Percentiles rank a stretch among this genome's conserved stretches.
Conservation (phyloP, 176 grass and related monocot species). For the Bromus sterilis region DNA sequence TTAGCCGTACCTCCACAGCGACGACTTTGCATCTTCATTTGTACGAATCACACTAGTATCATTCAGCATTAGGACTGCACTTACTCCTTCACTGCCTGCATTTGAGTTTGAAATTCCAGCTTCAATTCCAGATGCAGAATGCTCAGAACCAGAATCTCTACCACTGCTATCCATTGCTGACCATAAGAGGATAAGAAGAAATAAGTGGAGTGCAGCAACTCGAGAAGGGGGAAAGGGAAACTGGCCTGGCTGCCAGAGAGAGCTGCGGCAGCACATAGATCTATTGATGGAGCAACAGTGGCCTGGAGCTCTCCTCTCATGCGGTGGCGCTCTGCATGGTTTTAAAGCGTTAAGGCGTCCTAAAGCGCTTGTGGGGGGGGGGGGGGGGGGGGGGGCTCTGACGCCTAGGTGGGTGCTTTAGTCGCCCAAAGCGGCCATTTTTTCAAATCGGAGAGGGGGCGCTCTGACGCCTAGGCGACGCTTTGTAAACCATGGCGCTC, state of each 20-base stretch:
- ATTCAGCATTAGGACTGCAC: not conserved
- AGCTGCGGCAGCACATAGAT: not conserved
- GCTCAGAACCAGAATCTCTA: not conserved
- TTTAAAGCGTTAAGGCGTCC: too few species aligned
- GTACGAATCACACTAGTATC: not conserved
- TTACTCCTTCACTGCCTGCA: not conserved
- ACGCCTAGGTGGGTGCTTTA: too few species aligned
- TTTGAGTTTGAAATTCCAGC: not conserved
- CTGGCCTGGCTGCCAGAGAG: not conserved
- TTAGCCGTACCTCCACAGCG: not conserved
- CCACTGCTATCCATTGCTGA: not conserved
- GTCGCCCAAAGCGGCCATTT: too few species aligned
- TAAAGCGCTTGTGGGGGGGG: too few species aligned
- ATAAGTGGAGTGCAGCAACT: not conserved
- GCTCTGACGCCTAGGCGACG: too few species aligned
- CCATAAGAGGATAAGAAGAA: not conserved
- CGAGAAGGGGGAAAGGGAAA: not conserved
- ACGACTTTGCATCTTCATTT: not conserved
- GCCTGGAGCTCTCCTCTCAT: not conserved
- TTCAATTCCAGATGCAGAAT: too few species aligned
- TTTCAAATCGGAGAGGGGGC: too few species aligned
- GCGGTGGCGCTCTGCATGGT: too few species aligned
- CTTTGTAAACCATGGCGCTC: too few species aligned
- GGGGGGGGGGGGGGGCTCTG: too few species aligned
- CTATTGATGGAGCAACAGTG: not conserved